These are phyloP conservation scores for Termitomyces bulborhizus DNA, from an alignment of 768 basidiomycete genomes.

Conservation along the genomic window DNA sequence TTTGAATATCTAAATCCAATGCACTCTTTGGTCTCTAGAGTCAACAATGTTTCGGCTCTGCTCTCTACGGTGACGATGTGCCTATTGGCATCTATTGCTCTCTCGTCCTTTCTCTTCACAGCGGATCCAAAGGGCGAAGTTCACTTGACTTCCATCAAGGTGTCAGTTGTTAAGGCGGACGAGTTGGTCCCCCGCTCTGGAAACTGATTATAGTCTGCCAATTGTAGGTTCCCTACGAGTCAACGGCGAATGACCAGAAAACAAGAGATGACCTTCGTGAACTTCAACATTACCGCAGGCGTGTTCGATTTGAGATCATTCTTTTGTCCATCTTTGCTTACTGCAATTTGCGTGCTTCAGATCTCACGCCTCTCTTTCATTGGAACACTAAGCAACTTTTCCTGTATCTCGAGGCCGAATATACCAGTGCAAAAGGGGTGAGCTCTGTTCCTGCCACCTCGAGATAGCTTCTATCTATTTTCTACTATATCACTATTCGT, in stretches of 20 bases:
- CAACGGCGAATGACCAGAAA: slow-evolving; percentile 50
- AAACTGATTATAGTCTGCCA: neutral
- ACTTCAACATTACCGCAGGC: slow-evolving; percentile 82
- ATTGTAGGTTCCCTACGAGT: slow-evolving; percentile 37
- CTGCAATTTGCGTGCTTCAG: slow-evolving; percentile 28
- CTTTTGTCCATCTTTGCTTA: neutral
- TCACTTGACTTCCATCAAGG: slow-evolving; percentile 62
- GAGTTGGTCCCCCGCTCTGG: neutral
- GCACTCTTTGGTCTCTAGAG: slow-evolving; percentile 64
- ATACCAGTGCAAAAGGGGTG: slow-evolving; percentile 67
- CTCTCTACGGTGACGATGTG: slow-evolving; percentile 73
- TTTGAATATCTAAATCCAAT: slow-evolving; percentile 27
- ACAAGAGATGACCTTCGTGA: slow-evolving; percentile 74
- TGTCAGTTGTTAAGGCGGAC: slow-evolving; percentile 42
- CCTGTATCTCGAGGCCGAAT: slow-evolving; percentile 82
- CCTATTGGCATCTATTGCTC: slow-evolving; percentile 61
- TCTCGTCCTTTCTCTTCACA: slow-evolving; percentile 65
- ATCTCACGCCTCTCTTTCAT: slow-evolving; percentile 78
- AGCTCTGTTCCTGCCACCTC: slow-evolving; percentile 20
- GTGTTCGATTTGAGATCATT: neutral
- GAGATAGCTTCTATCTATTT: neutral
- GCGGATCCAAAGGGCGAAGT: slow-evolving; percentile 53
- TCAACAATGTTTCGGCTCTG: slow-evolving; percentile 70
- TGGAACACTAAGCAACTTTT: slow-evolving; percentile 98
- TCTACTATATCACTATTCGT: neutral